Evolutionary conservation across 148 eudicot species (phyloP), one percentile per base, ranked within the genome.

Genomic region (Pouteria glomerata): DNA sequence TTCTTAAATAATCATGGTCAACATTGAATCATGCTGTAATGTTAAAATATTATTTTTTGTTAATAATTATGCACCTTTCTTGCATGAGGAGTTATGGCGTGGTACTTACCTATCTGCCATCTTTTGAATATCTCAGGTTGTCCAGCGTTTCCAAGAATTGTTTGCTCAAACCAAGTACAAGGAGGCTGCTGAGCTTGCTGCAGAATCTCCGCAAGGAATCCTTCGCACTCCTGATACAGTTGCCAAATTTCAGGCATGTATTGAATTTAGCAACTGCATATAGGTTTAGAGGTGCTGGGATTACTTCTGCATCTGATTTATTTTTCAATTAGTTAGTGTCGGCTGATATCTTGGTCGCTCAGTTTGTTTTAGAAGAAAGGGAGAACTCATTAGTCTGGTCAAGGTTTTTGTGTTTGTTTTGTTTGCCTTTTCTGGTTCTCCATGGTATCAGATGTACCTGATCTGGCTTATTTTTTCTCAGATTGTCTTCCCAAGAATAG

Each of bases 131-230:
- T 63, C 19, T 82, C 85, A 95, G 99, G 97, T 95, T 79, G 96
- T 95, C 72, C 99, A 95, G 76, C 90, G 99, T 14, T 95, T 95
- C 78, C 99, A 95, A 80, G 99, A 95, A 70, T 76, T 95, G 75
- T 95, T 95, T 80, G 90, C 99, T 77, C 97, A 95, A 79, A 92
- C 97, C 62, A 95, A 95, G 84, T 95, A 95, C 45, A 95, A 95
- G 72, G 99, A 95, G 80, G 99, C 99, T 80, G 99, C 97, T 39
- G 99, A 90, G 80, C 99, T 95, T 83, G 99, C 99, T 76, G 99
- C 99, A 72, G 99, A 95, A 77, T 92, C 99, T 75, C 99, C 99
- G 24, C 97, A 95, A 75, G 97, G 97, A 57, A 88, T 95, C 64
- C 87, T 95, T 63, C 91, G 99, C 15, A 95, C 99, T 34, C 97